Conservation (phyloP, 73 alveolate genomes). For the Urostyla sp. region DNA sequence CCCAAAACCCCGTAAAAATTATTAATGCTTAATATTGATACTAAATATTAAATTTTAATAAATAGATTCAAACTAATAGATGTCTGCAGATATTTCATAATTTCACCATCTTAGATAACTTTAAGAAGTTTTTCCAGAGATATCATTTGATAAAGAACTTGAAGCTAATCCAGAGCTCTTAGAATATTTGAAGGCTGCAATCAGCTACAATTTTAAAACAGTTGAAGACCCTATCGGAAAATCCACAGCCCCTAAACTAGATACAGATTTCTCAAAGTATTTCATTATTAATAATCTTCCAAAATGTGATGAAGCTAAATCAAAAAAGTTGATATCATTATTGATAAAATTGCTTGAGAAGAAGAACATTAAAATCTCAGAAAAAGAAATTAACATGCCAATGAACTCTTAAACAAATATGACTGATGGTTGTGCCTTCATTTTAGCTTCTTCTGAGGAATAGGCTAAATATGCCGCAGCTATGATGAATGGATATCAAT, state of each 20-base stretch:
- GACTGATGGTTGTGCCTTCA: conserved; percentile 62
- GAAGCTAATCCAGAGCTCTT: conserved; percentile 34
- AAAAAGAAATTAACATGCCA: conserved; percentile 36
- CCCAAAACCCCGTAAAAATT: no score
- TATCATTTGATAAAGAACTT: conserved; percentile 18
- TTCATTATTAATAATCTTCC: conserved; percentile 57
- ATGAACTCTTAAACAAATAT: conserved; percentile 25
- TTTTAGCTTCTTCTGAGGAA: conserved; percentile 39
- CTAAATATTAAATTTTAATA: no score
- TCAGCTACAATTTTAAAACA: not conserved
- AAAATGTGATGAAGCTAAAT: conserved; percentile 49
- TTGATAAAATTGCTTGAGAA: conserved; percentile 41
- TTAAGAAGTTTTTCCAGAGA: not conserved
- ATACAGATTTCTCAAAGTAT: conserved; percentile 57
- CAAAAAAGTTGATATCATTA: conserved; percentile 39
- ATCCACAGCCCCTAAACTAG: conserved; percentile 57
- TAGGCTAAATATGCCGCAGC: conserved; percentile 62
- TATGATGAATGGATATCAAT: conserved; percentile 42
- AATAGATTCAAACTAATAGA: no score
- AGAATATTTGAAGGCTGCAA: conserved; percentile 31
- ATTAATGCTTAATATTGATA: no score
- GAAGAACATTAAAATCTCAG: conserved; percentile 29
- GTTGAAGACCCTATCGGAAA: conserved; percentile 27
- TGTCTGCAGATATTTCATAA: no score
- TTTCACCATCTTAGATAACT: no score